phyloP scores from a whole-genome alignment of 1,284 basidiomycete genomes.

The Sutorius eximius region DNA sequence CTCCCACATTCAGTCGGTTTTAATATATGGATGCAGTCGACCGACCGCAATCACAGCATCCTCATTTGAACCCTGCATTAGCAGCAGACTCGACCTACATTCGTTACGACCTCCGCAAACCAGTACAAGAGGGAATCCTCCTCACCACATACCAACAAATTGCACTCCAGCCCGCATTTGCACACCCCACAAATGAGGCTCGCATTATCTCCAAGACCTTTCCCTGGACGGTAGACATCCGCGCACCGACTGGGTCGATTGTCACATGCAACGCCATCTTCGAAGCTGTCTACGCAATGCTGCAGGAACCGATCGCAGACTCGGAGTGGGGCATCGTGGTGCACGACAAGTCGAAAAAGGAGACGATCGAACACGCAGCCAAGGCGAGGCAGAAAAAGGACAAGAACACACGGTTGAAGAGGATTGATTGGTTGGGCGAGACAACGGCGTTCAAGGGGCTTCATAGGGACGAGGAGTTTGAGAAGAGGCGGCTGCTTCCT shows the following conservation, averaged over 20 bases:
- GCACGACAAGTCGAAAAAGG: slow-evolving; percentile 41
- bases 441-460: slow-evolving; percentile 56
- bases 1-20: not conserved
- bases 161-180: slow-evolving; percentile 38
- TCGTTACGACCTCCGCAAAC: slow-evolving; percentile 48
- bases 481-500: slow-evolving; percentile 48
- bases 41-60: slow-evolving; percentile 35
- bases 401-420: slow-evolving; percentile 37
- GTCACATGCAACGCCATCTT: slow-evolving; percentile 56
- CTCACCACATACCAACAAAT: slow-evolving; percentile 43
- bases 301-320: slow-evolving; percentile 53
- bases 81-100: slow-evolving; percentile 50
- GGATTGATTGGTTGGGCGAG: slow-evolving; percentile 62
- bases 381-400: slow-evolving; percentile 33
- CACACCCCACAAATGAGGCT: slow-evolving; percentile 35
- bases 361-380: slow-evolving; percentile 39
- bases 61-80: slow-evolving; percentile 48
- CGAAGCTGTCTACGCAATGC: slow-evolving; percentile 46
- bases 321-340: slow-evolving; percentile 61
- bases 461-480: slow-evolving; percentile 54
- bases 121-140: slow-evolving; percentile 43
- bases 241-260: slow-evolving; percentile 32
- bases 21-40: slow-evolving; percentile 16
- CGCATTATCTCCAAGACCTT: slow-evolving; percentile 56
- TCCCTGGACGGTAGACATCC: slow-evolving; percentile 60